These are phyloP conservation scores for Myrica gale DNA, from an alignment of 306 rosid species.

Conservation along the genomic window DNA sequence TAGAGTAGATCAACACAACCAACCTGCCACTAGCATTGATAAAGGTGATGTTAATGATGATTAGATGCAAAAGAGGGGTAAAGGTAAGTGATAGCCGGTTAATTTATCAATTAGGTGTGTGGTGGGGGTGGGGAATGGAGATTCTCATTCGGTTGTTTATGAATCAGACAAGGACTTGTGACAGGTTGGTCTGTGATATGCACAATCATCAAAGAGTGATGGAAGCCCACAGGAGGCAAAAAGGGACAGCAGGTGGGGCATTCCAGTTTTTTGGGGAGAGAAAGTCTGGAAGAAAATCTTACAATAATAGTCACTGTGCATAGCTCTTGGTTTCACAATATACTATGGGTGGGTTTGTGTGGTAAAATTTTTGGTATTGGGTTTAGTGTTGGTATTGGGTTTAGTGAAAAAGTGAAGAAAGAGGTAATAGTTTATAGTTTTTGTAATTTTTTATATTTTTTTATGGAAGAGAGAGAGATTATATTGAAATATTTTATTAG, in stretches of 20 bases:
- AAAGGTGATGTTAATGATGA: conserved; percentile 28
- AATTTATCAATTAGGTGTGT: conserved; percentile 40
- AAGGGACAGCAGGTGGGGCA: conserved; percentile 68
- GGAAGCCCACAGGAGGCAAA: conserved; percentile 72
- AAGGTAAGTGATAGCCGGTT: conserved; percentile 41
- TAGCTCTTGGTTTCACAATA: conserved; percentile 57
- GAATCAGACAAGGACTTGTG: conserved; percentile 62
- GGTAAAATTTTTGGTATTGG: too few relatives aligned
- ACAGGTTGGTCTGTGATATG: conserved; percentile 63
- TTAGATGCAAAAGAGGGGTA: conserved; percentile 32
- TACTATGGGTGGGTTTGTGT: too few relatives aligned
- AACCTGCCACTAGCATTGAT: conserved; percentile 5
- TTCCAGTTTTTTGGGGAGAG: conserved; percentile 24
- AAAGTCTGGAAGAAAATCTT: conserved; percentile 33
- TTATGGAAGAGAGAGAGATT: too few relatives aligned
- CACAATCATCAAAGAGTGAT: conserved; percentile 70
- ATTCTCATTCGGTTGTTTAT: conserved; percentile 63
- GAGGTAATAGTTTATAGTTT: too few relatives aligned
- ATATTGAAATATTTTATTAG: too few relatives aligned
- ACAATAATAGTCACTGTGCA: conserved; percentile 59
- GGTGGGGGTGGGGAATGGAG: conserved; percentile 39
- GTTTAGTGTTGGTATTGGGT: too few relatives aligned
- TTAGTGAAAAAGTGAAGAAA: too few relatives aligned
- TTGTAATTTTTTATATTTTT: too few relatives aligned
- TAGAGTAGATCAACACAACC: not conserved